These are phyloP conservation scores for Yarrowia phangngaensis DNA, from an alignment of 805 yeast species.

Conservation along the genomic window DNA sequence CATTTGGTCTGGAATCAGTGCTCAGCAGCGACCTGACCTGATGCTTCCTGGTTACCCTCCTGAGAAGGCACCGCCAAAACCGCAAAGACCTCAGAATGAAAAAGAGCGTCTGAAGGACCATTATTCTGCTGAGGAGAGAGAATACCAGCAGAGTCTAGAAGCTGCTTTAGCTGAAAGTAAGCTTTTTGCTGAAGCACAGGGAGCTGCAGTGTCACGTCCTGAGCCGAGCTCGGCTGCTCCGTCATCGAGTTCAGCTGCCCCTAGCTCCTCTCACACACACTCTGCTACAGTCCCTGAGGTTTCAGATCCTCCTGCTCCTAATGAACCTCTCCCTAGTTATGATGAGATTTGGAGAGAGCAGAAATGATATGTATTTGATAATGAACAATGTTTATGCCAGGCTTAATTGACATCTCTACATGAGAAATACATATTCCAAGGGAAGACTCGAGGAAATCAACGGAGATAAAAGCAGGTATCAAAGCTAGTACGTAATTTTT, in stretches of 20 bases:
- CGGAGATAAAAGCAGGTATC: too few species aligned
- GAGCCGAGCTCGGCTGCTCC: constrained; percentile 6
- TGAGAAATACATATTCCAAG: too few species aligned
- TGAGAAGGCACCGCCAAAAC: constrained; percentile 16
- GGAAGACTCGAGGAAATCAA: too few species aligned
- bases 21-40: constrained; percentile 5
- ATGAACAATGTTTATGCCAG: too few species aligned
- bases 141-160: constrained; percentile 21
- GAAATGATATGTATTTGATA: not conserved
- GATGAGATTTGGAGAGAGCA: constrained; percentile 12
- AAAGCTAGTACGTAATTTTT: too few species aligned
- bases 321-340: constrained; percentile 13
- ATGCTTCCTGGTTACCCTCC: constrained; percentile 23
- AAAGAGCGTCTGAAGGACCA: constrained; percentile 12
- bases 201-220: not conserved
- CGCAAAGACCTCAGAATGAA: constrained; percentile 13
- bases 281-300: constrained; percentile 20
- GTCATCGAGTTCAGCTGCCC: not conserved
- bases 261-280: constrained; percentile 2
- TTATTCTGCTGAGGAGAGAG: constrained; percentile 16
- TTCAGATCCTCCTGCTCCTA: constrained; percentile 4
- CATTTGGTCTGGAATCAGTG: constrained; percentile 21
- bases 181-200: constrained; percentile 4
- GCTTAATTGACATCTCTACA: too few species aligned
- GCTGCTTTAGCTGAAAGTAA: constrained; percentile 16